Percentiles rank a stretch among this genome's conserved stretches.
Evolutionary conservation across 768 basidiomycete genomes (phyloP).

Genomic region (Rhizopogon vulgaris): DNA sequence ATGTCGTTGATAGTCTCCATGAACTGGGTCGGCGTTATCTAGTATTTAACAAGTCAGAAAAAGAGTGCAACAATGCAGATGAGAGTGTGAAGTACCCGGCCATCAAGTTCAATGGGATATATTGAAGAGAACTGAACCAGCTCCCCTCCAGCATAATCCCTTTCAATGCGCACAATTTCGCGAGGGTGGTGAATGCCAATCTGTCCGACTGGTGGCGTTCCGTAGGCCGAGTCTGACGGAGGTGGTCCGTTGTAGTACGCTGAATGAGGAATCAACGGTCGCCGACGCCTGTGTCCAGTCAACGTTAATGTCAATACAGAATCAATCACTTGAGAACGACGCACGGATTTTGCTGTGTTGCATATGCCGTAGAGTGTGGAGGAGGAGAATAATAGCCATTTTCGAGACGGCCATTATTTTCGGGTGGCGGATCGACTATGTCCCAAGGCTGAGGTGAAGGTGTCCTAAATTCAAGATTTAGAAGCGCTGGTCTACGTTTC

Average conservation of each 20-base stretch:
- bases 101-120: conserved; percentile 90
- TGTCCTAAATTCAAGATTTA: conserved; percentile 43
- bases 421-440: conserved; percentile 41
- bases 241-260: conserved; percentile 84
- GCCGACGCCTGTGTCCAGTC: conserved; percentile 26
- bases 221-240: conserved; percentile 69
- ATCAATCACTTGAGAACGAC: conserved; percentile 15
- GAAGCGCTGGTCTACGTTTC: conserved; percentile 34
- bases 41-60: conserved; percentile 1
- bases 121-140: conserved; percentile 83
- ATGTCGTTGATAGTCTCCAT: conserved; percentile 85
- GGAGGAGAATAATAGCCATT: conserved; percentile 39
- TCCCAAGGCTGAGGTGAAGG: conserved; percentile 68
- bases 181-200: conserved; percentile 88
- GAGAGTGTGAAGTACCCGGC: conserved; percentile 55
- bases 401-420: conserved; percentile 23
- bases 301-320: conserved; percentile 3
- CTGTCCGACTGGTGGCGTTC: conserved; percentile 73
- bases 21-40: conserved; percentile 92
- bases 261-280: conserved; percentile 64
- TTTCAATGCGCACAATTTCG: conserved; percentile 85
- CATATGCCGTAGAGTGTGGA: conserved; percentile 37
- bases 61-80: background rate
- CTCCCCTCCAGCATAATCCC: conserved; percentile 91
- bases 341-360: conserved; percentile 38